Conservation (phyloP, 345 rosid species). For the Carallia brachiata region DNA sequence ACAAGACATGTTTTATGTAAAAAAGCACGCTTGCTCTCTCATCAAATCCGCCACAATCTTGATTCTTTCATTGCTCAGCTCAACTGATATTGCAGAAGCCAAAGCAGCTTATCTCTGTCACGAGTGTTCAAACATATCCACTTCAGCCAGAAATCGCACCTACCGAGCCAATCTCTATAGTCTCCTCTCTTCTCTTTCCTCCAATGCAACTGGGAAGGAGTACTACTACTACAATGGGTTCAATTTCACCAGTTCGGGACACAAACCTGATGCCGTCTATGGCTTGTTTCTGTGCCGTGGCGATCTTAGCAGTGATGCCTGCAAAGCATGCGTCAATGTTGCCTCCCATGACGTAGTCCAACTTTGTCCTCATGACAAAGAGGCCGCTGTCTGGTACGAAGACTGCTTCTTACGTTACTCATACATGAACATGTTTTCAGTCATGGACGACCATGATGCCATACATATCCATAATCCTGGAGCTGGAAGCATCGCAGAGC, state of each 20-base stretch:
- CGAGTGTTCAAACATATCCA: background rate
- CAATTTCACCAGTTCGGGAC: constrained; percentile 7
- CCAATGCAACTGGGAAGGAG: background rate
- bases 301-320: background rate
- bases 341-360: constrained; percentile 5
- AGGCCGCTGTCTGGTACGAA: constrained; percentile 35
- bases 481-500: too few relatives aligned
- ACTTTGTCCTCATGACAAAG: constrained; percentile 37
- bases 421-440: too few relatives aligned
- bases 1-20: too few relatives aligned
- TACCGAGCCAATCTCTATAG: constrained; percentile 20
- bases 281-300: constrained; percentile 28
- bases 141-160: constrained; percentile 1
- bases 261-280: constrained; percentile 5
- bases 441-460: too few relatives aligned
- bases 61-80: background rate
- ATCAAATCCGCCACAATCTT: background rate
- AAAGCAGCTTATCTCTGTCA: background rate
- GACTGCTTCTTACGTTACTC: too few relatives aligned
- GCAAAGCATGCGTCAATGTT: constrained; percentile 14
- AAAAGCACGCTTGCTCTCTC: too few relatives aligned
- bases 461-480: too few relatives aligned
- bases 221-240: constrained; percentile 7
- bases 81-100: background rate
- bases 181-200: constrained; percentile 16